Evolutionary conservation across 179 eudicot genomes (phyloP), one percentile per base, ranked within the genome.

Genomic region (Beta macrorhiza): DNA sequence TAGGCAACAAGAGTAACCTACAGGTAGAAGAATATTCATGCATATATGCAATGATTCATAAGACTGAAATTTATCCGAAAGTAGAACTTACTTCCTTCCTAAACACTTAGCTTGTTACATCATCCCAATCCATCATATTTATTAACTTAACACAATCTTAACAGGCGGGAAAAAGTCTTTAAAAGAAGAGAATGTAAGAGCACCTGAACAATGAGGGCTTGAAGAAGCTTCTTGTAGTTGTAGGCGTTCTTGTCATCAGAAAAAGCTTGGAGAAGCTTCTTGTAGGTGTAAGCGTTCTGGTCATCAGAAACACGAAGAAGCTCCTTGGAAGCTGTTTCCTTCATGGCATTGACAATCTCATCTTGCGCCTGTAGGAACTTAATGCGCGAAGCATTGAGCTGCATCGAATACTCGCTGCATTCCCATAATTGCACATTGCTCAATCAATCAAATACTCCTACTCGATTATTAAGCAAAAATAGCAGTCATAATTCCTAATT

Each of bases 331-430:
- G 92, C 85, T 29, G 87, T 72, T 42, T 88, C 91, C 78, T 89
- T 91, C 95, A 90, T 85, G 57, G 49, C 87, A 82, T 74, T 89
- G 29, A 90, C 88, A 70, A 90, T 45, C 47, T 88, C 91, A 79
- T 91, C 95, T 85, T 89, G 91, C 42, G 88, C 88, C 72, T 90
- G 93, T 57, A 91, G 88, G 75, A 87, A 88, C 81, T 90, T 88
- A 73, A 91, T 81, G 16, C 95, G 91, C 5, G 93, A 80, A 49
- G 90, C 88, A 79, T 87, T 90, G 51, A 91, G 78, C 83, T 90
- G 95, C 92, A 87, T 91, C 1, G 95, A 91, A 83, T 90, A 90
- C 83, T 91, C 93, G 53, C 93, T 91, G 86, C 87, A 80, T 52
- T 11, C 17, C 6, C 69, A 1, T 37, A 37, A 37, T 11, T 12